Evolutionary conservation across 768 basidiomycete species (phyloP), one percentile per base, ranked within the genome.

Genomic region (Pholiota molesta): DNA sequence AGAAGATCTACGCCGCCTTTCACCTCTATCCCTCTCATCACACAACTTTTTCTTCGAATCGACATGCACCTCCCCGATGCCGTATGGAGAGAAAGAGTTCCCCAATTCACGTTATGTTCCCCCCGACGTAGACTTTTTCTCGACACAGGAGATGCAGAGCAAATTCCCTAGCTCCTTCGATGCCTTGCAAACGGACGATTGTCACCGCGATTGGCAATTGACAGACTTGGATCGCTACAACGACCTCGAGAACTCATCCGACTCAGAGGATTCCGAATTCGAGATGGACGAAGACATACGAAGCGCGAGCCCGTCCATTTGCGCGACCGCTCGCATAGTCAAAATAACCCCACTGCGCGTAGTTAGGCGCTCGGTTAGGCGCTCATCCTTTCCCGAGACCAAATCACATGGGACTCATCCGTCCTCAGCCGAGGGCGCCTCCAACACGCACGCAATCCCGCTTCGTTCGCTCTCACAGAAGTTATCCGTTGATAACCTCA

Each of bases 321-420:
- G 57, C 11, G 57, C 57, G 5, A 58, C 57, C 0, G 57, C 57
- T n/a, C 29, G 47, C 35, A 58, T 31, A 31, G 47, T 58, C 33
- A 58, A 58, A 21, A 58, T 58, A 11, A 58, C 57, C 2, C 57
- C 57, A 8, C 28, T 58, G 21, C n/a, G 45, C 3, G 57, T 47
- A 1, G 57, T 58, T 31, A 28, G 57, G 13, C 57, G 57, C 45
- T 49, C 57, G 17, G 35, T 58, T 47, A 31, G 57, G 47, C 57
- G 57, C 57, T 58, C 57, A 10, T 58, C 47, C 23, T 47, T 58
- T 1, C 45, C 49, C 2, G 57, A 58, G 13, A 14, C 52, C 7
- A 17, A n/a, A 13, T n/a, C 8, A 16, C 9, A 23, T 7, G 10
- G 40, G 1, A 21, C 55, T 8, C 3, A 5, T 31, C 19, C 44